phyloP scores from a whole-genome alignment of 2,329 filamentous ascomycete species.

The Exophiala dermatitidis region DNA sequence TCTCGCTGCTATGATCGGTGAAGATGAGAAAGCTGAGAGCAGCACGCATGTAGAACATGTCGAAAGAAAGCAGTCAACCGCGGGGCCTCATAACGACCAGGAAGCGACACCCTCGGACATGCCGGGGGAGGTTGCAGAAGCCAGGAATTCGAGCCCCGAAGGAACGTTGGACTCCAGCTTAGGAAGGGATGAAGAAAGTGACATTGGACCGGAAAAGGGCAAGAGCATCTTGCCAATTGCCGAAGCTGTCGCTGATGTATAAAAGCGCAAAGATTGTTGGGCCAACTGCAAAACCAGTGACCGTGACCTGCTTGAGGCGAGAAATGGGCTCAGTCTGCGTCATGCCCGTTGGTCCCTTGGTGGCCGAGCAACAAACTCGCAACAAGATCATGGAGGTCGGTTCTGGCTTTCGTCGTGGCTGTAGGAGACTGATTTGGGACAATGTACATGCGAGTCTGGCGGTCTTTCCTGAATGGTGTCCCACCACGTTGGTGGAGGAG shows the following conservation, averaged over 20 bases:
- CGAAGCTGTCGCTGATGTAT: conserved; percentile 12
- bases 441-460: neutral
- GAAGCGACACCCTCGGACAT: conserved; percentile 1
- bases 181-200: neutral
- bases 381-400: neutral
- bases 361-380: neutral
- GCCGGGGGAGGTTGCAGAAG: neutral
- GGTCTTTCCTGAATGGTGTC: neutral
- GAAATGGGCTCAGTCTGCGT: too few species aligned
- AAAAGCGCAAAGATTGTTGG: neutral
- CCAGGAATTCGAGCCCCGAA: conserved; percentile 2
- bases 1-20: conserved; percentile 74
- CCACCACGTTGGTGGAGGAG: too few species aligned
- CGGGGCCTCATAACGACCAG: neutral
- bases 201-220: conserved; percentile 3
- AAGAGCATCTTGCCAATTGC: conserved; percentile 6
- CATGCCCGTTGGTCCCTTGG: neutral
- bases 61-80: conserved; percentile 8
- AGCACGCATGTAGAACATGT: conserved; percentile 35
- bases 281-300: too few species aligned
- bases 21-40: conserved; percentile 46
- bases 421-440: conserved; percentile 1
- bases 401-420: neutral
- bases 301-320: too few species aligned
- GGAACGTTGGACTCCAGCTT: conserved; percentile 8